A percentile compares a stretch with the other conserved stretches of the same genome.
Evolutionary conservation across 176 grass and related monocot species (phyloP).

Genomic region (Carex cristatella): DNA sequence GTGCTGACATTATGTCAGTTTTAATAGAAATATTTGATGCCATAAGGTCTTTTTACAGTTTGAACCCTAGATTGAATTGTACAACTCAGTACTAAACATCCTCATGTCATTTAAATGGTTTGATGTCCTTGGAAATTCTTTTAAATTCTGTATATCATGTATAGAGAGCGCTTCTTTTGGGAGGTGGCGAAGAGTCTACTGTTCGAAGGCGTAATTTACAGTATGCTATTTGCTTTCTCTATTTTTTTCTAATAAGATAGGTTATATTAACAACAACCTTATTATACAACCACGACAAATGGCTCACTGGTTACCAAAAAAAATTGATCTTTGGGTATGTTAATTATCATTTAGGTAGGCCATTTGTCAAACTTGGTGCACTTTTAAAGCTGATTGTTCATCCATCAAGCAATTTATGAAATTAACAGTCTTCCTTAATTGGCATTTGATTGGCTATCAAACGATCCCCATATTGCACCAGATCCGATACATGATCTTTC

Average conservation of each 20-base stretch:
- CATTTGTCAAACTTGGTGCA: background rate
- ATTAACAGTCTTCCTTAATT: background rate
- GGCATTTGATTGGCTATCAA: background rate
- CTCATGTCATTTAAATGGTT: background rate
- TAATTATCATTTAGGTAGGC: background rate
- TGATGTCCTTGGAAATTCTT: conserved; percentile 15
- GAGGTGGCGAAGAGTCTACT: conserved; percentile 63
- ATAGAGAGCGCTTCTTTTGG: conserved; percentile 76
- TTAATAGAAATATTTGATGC: background rate
- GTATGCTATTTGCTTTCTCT: conserved; percentile 39
- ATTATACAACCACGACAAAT: background rate
- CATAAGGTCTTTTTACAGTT: background rate
- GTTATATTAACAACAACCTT: background rate
- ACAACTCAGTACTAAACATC: background rate
- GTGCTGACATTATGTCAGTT: background rate
- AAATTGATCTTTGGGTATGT: background rate
- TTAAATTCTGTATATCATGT: conserved; percentile 25
- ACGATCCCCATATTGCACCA: background rate
- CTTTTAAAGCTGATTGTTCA: background rate
- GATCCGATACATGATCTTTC: background rate
- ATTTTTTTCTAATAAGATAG: background rate
- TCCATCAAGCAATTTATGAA: background rate
- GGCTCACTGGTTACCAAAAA: background rate
- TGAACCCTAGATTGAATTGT: background rate
- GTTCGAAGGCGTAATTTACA: conserved; percentile 49